Evolutionary conservation across 2,329 filamentous ascomycete species (phyloP), one percentile per base, ranked within the genome.

Genomic region (Septoria linicola): DNA sequence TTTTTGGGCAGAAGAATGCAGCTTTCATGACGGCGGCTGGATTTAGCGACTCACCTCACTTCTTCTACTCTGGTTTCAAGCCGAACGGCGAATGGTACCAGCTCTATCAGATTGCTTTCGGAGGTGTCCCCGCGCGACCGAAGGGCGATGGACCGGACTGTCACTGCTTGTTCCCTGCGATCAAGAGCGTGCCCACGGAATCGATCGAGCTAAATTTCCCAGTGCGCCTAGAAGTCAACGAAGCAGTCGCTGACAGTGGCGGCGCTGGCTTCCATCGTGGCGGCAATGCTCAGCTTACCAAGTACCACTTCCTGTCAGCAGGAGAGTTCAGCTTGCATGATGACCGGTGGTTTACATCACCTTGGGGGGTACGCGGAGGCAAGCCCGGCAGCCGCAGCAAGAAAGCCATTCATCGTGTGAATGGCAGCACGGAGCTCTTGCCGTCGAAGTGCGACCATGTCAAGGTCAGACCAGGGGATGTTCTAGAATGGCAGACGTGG

Each of bases 31-130:
- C 61, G 1, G 61, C 61, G 1, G 61, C 59, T 11, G 61, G 61
- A 7, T 63, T 62, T 42, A 60, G 57, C 27, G 61, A 63, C 31
- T 57, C 51, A 13, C 61, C 61, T 17, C 61, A 63, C 49, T 63
- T 63, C 49, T 63, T 63, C 59, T 63, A 63, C 45, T 60, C 59
- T 1, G 70, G 66, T 1, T 77, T 76, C 57, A 70, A 57, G 35
- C 65, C 73, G 0, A 71, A 66, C 30, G 70, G 71, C 1, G 72
- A 75, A 19, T 77, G 67, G 62, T 63, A 62, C 30, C 72, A 76
- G 45, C 68, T 77, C 8, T 78, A 78, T 59, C 61, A 63, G 45
- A 63, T 63, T 31, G 61, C 61, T 3, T 63, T 62, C 39, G 61
- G 61, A 1, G 61, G 61, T 3, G 61, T 63, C 1, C 59, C 61